phyloP scores from a whole-genome alignment of 108 stramenopile species.

The Stephanodiscus triporus region DNA sequence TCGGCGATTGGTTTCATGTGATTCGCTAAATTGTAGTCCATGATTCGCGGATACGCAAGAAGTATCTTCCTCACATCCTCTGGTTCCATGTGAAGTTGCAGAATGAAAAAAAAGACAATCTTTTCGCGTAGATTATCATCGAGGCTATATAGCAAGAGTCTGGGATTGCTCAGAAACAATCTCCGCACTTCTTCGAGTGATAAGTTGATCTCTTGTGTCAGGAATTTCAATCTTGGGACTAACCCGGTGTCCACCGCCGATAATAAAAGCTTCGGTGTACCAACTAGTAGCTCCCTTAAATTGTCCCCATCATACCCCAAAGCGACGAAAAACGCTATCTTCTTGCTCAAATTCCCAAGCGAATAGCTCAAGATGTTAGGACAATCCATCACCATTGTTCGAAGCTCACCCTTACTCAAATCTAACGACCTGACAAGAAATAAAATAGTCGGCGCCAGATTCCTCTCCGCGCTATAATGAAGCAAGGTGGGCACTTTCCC shows the following conservation, averaged over 20 bases:
- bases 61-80: conserved; percentile 64
- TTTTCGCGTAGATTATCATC: conserved; percentile 76
- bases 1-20: conserved; percentile 72
- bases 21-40: conserved; percentile 78
- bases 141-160: conserved; percentile 67
- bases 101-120: conserved; percentile 76
- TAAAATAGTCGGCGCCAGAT: conserved; percentile 66
- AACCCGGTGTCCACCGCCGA: conserved; percentile 67
- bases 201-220: conserved; percentile 63
- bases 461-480: conserved; percentile 66
- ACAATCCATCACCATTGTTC: conserved; percentile 54
- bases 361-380: conserved; percentile 74
- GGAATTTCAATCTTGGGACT: conserved; percentile 62
- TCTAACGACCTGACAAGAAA: conserved; percentile 63
- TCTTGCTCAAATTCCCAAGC: conserved; percentile 56
- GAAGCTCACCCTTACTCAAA: conserved; percentile 59
- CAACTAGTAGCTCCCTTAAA: conserved; percentile 53
- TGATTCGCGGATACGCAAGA: conserved; percentile 64
- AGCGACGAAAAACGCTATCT: conserved; percentile 67
- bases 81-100: conserved; percentile 64
- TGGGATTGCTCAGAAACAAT: conserved; percentile 65
- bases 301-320: conserved; percentile 53
- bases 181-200: conserved; percentile 55
- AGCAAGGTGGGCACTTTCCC: conserved; percentile 62
- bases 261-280: conserved; percentile 61